Percentiles rank a stretch among this genome's conserved stretches.
These are phyloP conservation scores for Erigeron canadensis DNA, from an alignment of 129 eudicot genomes.

Conservation along the genomic window DNA sequence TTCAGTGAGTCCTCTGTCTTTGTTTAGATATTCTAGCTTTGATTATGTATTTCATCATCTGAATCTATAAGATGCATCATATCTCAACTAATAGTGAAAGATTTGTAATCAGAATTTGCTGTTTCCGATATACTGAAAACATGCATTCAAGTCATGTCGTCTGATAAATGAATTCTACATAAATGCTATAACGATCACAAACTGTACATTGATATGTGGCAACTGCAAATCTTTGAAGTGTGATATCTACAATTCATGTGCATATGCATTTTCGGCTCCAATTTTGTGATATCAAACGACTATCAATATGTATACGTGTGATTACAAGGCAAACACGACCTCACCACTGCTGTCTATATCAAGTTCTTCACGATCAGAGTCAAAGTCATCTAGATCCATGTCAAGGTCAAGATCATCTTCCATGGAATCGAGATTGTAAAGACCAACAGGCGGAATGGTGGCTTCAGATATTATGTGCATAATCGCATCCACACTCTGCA, in stretches of 20 bases:
- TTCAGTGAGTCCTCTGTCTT: background rate
- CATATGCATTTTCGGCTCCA: conserved; percentile 12
- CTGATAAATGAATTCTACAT: background rate
- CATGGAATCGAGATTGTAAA: conserved; percentile 52
- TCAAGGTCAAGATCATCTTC: conserved; percentile 57
- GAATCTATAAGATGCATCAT: too few species aligned
- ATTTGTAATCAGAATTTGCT: background rate
- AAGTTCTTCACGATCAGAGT: conserved; percentile 58
- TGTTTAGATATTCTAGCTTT: too few species aligned
- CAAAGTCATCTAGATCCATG: conserved; percentile 55
- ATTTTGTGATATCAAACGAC: conserved; percentile 1
- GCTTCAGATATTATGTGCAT: conserved; percentile 95
- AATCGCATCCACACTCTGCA: conserved; percentile 77
- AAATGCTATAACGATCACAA: background rate
- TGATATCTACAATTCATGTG: conserved; percentile 14
- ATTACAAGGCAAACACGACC: conserved; percentile 58
- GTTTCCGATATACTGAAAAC: background rate
- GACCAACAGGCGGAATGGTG: conserved; percentile 76
- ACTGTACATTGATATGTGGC: conserved; percentile 12
- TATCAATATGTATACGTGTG: background rate
- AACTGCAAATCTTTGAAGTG: conserved; percentile 6
- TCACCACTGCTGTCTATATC: conserved; percentile 75
- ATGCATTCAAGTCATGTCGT: background rate
- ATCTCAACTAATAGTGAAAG: background rate
- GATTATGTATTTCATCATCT: too few species aligned